Base-by-base conservation (phyloP, 352 stramenopile species). In the Pythium aquatile region DNA sequence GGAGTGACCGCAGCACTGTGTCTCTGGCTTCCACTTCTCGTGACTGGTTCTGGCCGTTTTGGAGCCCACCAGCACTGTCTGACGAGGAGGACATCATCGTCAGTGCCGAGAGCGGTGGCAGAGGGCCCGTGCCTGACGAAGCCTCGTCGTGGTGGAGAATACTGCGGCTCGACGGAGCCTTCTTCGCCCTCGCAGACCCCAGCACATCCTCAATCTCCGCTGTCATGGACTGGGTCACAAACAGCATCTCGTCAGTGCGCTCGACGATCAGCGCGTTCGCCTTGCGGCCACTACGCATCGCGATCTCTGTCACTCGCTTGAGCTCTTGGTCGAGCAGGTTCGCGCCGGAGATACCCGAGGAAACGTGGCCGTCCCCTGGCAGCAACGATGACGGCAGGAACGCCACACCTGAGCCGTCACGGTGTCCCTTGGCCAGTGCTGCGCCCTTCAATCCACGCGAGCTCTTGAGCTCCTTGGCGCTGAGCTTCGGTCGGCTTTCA, bases 251-350 rank as follows among this genome's bases (percentile, higher is more conserved):
- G 7, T 85, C 81, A 35, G 81, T 87, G 39, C 81, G 78, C 60
- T 95, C 86, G 49, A 95, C 64, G 47, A 95, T 81, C 13, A 78
- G 72, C n/a, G 59, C 72, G 54, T 91, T 95, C 35, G 91, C 87
- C 54, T 83, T 87, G 51, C 87, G 88, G 39, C 83, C 81, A 2
- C 73, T 75, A 28, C 78, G 81, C 35, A 93, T 75, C 28, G 81
- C 81, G 48, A 95, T 74, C 44, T 93, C 86, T 5, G 74, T 89
- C 61, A 95, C 70, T 39, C 83, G 80, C 48, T 78, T 86, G 14
- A 88, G 54, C 64, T 91, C 79, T 3, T 72, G 49, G 52, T 89
- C 81, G 20, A 65, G 9, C 6, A 62, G 48, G 1, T 65, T 63
- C 30, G 46, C 48, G 1, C 54, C 48, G 0, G 44, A 51, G 9